Percentiles rank a stretch among this genome's conserved stretches.
phyloP scores from a whole-genome alignment of 768 basidiomycete genomes.

The Rossbeevera mucosa region DNA sequence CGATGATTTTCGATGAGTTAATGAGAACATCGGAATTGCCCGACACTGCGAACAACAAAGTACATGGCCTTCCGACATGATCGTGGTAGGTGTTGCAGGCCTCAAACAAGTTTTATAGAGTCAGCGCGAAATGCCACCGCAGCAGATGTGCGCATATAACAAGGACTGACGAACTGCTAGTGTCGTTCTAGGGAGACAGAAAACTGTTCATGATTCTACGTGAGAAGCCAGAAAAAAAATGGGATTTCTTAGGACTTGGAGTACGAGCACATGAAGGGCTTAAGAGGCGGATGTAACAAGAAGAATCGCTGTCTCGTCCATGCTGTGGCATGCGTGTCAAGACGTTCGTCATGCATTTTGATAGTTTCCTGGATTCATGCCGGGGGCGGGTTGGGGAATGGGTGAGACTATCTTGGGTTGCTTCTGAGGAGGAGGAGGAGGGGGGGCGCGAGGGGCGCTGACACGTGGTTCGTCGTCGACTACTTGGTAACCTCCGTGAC shows the following conservation, averaged over 20 bases:
- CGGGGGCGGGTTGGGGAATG: conserved; percentile 11
- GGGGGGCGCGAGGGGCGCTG: conserved; percentile 12
- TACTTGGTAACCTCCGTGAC: conserved; percentile 57
- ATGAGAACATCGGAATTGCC: neutral
- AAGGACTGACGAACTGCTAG: neutral
- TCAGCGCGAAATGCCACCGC: neutral
- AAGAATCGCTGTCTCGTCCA: neutral
- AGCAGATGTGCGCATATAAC: neutral
- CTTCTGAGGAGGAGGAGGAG: conserved; percentile 19
- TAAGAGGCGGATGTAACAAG: neutral
- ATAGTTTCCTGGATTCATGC: conserved; percentile 22
- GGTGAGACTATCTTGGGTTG: conserved; percentile 5
- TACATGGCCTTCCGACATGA: neutral
- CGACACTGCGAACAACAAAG: neutral
- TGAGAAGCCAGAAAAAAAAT: neutral
- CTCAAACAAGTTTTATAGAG: neutral
- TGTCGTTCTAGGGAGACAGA: neutral
- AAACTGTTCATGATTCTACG: neutral
- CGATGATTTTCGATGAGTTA: too few species aligned
- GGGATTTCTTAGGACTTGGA: neutral
- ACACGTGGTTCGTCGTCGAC: conserved; percentile 44
- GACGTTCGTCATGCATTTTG: conserved; percentile 16
- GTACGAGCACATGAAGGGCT: neutral
- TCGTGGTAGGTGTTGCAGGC: neutral
- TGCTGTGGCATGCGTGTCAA: neutral